A percentile compares a stretch with the other conserved stretches of the same genome.
phyloP scores from a whole-genome alignment of 1,284 basidiomycete genomes.

The Singerocomus rubriflavus region DNA sequence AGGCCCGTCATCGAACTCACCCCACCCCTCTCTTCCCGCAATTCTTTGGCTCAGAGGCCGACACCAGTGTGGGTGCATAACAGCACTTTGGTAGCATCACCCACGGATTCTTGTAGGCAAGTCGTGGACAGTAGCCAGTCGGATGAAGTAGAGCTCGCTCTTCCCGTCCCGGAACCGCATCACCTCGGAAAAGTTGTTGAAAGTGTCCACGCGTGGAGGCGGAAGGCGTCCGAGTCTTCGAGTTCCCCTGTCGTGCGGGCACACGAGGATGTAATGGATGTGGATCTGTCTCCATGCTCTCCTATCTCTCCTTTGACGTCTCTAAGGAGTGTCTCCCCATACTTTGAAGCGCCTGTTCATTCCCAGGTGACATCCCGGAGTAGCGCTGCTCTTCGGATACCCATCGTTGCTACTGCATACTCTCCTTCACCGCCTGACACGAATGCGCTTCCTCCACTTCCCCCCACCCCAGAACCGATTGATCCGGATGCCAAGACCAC shows the following conservation, averaged over 20 bases:
- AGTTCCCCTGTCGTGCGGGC: neutral
- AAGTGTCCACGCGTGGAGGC: conserved; percentile 43
- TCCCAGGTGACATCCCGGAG: neutral
- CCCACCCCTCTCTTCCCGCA: conserved; percentile 8
- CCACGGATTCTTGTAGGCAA: conserved; percentile 31
- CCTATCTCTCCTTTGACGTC: conserved; percentile 5
- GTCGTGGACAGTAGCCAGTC: conserved; percentile 66
- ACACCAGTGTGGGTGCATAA: conserved; percentile 1
- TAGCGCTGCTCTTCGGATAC: conserved; percentile 6
- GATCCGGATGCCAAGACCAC: conserved; percentile 49
- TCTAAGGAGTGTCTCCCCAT: neutral
- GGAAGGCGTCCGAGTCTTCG: conserved; percentile 23
- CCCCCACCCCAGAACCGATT: conserved; percentile 42
- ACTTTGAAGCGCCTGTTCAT: neutral
- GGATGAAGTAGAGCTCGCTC: conserved; percentile 56
- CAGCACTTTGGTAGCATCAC: conserved; percentile 9
- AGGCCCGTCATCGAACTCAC: conserved; percentile 9
- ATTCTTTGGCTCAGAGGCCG: conserved; percentile 2
- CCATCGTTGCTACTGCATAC: conserved; percentile 19
- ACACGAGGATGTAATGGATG: conserved; percentile 25
- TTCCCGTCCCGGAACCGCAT: conserved; percentile 25
- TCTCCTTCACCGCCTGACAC: conserved; percentile 40
- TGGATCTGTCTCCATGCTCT: conserved; percentile 20
- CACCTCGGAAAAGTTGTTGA: conserved; percentile 36
- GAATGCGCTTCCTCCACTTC: conserved; percentile 24